Evolutionary conservation across 257 asterid species (phyloP).

Genomic region (Solanum pinnatisectum): DNA sequence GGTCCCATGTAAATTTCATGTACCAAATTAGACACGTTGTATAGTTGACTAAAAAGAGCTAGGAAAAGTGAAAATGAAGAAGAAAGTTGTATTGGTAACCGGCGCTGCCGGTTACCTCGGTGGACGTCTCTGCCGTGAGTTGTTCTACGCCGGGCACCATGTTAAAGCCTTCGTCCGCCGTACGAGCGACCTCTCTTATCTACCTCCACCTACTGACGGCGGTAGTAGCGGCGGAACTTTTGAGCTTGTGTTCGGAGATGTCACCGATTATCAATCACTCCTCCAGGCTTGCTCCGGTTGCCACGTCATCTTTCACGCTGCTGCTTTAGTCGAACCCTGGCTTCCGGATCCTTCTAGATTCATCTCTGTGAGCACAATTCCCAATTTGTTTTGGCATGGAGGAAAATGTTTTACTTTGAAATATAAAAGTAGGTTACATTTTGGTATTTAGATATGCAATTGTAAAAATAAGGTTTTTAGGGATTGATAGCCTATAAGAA

Average conservation of each 20-base stretch:
- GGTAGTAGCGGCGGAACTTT: conserved; percentile 31
- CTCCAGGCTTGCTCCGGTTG: conserved; percentile 66
- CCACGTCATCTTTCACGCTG: conserved; percentile 76
- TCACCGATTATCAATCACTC: conserved; percentile 66
- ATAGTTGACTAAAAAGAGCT: not conserved
- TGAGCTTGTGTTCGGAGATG: conserved; percentile 71
- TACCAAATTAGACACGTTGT: not conserved
- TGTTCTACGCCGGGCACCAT: conserved; percentile 54
- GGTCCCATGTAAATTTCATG: not conserved
- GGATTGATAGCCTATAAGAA: not conserved
- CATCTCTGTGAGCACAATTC: conserved; percentile 21
- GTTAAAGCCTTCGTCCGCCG: conserved; percentile 84
- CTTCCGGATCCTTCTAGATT: conserved; percentile 75
- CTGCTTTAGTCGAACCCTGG: conserved; percentile 97
- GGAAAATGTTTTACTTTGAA: not conserved
- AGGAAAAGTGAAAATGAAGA: conserved; percentile 22
- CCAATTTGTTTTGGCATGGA: not conserved
- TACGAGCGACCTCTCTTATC: conserved; percentile 60
- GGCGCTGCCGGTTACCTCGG: conserved; percentile 96
- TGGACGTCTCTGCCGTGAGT: conserved; percentile 73
- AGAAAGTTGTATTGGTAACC: conserved; percentile 55
- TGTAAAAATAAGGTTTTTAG: too few relatives aligned
- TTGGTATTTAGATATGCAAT: too few relatives aligned
- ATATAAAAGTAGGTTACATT: not conserved
- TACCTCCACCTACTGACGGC: conserved; percentile 38